A percentile compares a stretch with the other conserved stretches of the same genome.
phyloP scores from a whole-genome alignment of 129 eudicot genomes.

The Ambrosia trifida region DNA sequence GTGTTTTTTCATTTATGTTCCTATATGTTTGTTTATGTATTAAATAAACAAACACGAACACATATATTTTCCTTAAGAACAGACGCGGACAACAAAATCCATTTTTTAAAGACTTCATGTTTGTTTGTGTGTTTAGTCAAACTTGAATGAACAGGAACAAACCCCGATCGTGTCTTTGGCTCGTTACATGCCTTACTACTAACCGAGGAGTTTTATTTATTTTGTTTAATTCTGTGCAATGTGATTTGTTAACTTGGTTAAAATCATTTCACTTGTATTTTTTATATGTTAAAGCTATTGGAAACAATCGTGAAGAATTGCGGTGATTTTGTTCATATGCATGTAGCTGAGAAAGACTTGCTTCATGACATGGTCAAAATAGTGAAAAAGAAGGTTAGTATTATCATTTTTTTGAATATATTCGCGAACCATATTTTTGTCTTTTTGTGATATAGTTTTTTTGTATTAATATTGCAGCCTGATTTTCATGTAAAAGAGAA shows the following conservation, averaged over 20 bases:
- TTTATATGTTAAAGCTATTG: conserved; percentile 53
- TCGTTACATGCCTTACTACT: too few relatives aligned
- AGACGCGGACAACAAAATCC: too few relatives aligned
- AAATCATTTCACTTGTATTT: conserved; percentile 11
- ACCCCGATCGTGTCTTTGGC: too few relatives aligned
- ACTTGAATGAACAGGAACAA: too few relatives aligned
- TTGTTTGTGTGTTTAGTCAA: too few relatives aligned
- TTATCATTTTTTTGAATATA: not conserved
- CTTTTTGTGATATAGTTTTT: conserved; percentile 13
- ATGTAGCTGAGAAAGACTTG: conserved; percentile 84
- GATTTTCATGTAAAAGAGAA: conserved; percentile 91
- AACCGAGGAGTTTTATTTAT: not conserved
- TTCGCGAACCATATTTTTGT: conserved; percentile 1
- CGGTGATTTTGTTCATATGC: conserved; percentile 86
- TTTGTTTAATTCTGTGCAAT: not conserved
- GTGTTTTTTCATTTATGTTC: too few relatives aligned
- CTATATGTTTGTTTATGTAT: too few relatives aligned
- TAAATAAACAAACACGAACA: too few relatives aligned
- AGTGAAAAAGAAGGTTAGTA: conserved; percentile 72
- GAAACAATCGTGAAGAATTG: conserved; percentile 89
- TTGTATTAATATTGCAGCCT: conserved; percentile 46
- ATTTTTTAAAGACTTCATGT: too few relatives aligned
- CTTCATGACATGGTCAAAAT: conserved; percentile 92
- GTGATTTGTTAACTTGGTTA: not conserved
- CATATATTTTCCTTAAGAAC: too few relatives aligned